These are phyloP conservation scores for Salix viminalis DNA, from an alignment of 345 rosid species.

Conservation along the genomic window DNA sequence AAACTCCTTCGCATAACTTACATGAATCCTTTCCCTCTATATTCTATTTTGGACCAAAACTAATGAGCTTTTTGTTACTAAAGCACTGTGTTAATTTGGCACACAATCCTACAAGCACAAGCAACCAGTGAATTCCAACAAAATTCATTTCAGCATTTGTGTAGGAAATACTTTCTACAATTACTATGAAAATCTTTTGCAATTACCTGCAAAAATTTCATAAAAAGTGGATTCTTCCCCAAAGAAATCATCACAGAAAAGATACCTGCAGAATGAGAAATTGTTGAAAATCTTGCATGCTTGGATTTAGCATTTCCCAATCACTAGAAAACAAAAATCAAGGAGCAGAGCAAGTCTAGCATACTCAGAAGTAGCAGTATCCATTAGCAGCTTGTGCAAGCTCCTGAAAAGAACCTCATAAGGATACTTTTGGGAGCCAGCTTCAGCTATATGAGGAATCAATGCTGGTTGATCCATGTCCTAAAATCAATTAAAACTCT, in stretches of 20 bases:
- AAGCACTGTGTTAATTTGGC: no score
- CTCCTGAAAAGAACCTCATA: conserved; percentile 97
- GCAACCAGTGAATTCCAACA: not conserved
- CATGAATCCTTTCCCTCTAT: not conserved
- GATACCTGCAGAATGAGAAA: conserved; percentile 53
- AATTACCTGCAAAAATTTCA: conserved; percentile 83
- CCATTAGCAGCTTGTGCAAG: conserved; percentile 92
- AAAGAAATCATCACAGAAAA: conserved; percentile 93
- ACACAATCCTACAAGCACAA: not conserved
- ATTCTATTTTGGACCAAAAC: not conserved
- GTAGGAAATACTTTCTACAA: not conserved
- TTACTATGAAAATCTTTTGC: not conserved
- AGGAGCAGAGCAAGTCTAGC: conserved; percentile 26
- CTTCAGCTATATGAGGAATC: conserved; percentile 99
- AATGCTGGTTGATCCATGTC: conserved; percentile 96
- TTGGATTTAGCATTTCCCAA: conserved; percentile 1
- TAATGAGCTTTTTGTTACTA: no score
- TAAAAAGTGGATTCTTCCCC: conserved; percentile 87
- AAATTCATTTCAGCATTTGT: not conserved
- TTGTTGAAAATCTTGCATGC: not conserved
- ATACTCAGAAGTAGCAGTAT: conserved; percentile 99
- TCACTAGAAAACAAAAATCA: conserved; percentile 9
- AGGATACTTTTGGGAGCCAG: conserved; percentile 86
- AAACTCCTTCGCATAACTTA: not conserved
- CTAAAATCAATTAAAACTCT: conserved; percentile 38